phyloP scores from a whole-genome alignment of 164 flowering plant species.

The Dillenia turbinata region DNA sequence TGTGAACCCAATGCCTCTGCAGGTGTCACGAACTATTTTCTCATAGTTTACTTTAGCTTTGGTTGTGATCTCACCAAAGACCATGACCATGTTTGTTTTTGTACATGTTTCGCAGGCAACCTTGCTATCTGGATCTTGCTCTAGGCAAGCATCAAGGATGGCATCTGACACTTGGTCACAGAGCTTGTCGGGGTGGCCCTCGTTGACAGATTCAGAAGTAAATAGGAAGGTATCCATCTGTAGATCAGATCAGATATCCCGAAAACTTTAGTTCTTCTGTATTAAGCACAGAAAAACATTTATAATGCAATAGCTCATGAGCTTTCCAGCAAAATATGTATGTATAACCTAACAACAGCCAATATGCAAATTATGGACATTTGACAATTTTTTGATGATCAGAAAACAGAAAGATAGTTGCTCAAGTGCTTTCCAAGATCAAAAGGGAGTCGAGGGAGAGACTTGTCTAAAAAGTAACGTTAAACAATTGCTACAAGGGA shows the following conservation, averaged over 20 bases:
- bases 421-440: too few species aligned
- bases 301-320: too few species aligned
- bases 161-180: conserved; percentile 64
- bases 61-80: conserved; percentile 59
- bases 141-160: conserved; percentile 53
- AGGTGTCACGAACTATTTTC: conserved; percentile 54
- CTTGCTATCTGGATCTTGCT: conserved; percentile 57
- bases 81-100: conserved; percentile 60
- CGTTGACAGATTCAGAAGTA: conserved; percentile 62
- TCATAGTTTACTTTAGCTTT: conserved; percentile 48
- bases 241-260: not conserved
- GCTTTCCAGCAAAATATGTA: too few species aligned
- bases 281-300: not conserved
- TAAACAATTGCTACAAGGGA: too few species aligned
- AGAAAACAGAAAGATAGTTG: too few species aligned
- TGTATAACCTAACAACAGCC: too few species aligned
- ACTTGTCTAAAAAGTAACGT: too few species aligned
- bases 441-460: too few species aligned
- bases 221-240: conserved; percentile 55
- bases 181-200: conserved; percentile 60
- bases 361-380: too few species aligned
- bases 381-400: too few species aligned
- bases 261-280: not conserved
- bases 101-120: conserved; percentile 63
- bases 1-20: conserved; percentile 51